These are phyloP conservation scores for Quercus engelmannii DNA, from an alignment of 306 rosid genomes.

Conservation along the genomic window DNA sequence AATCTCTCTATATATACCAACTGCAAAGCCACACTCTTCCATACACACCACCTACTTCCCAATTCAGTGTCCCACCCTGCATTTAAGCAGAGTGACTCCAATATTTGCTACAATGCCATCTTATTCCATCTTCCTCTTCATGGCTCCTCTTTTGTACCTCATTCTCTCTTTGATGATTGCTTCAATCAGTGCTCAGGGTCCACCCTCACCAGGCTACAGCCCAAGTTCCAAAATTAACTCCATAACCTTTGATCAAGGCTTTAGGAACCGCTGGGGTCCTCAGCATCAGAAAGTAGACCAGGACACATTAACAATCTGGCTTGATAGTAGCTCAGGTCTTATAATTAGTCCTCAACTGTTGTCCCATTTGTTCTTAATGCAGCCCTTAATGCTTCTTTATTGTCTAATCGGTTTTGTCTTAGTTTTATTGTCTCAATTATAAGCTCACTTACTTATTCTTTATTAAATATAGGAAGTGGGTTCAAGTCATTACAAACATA, in stretches of 20 bases:
- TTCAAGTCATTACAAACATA: conserved; percentile 68
- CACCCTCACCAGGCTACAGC: conserved; percentile 82
- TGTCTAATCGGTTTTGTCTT: background rate
- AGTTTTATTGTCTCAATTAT: background rate
- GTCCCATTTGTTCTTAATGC: background rate
- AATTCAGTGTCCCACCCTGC: conserved; percentile 13
- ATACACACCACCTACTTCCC: conserved; percentile 14
- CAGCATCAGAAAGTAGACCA: conserved; percentile 68
- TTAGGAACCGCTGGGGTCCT: conserved; percentile 77
- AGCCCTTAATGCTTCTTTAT: background rate
- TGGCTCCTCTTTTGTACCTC: conserved; percentile 40
- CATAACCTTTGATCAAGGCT: conserved; percentile 53
- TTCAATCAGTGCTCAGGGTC: conserved; percentile 41
- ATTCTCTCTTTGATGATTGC: conserved; percentile 27
- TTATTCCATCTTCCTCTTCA: conserved; percentile 23
- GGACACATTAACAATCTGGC: conserved; percentile 61
- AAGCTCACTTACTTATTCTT: background rate
- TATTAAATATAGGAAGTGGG: conserved; percentile 66
- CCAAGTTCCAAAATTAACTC: conserved; percentile 57
- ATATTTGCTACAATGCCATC: conserved; percentile 32
- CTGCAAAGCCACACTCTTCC: conserved; percentile 26
- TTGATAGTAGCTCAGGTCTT: conserved; percentile 64
- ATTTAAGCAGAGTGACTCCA: conserved; percentile 33
- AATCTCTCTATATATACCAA: conserved; percentile 44
- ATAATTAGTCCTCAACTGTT: conserved; percentile 1